phyloP scores from a whole-genome alignment of 1,284 basidiomycete genomes.

The Afroboletus lepidellus region DNA sequence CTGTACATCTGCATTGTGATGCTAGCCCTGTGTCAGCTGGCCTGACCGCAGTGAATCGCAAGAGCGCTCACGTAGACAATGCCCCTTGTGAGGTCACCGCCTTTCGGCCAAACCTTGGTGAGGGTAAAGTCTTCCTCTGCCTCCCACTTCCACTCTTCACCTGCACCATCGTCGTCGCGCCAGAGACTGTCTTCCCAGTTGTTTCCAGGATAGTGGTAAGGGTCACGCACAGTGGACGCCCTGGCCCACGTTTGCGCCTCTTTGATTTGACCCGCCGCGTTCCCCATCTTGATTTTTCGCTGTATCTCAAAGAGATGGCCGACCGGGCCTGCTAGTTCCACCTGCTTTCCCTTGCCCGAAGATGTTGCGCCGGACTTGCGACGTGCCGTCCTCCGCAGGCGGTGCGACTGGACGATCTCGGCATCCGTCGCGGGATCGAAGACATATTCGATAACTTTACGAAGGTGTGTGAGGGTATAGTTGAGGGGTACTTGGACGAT shows the following conservation, averaged over 20 bases:
- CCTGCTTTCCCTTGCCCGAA: slow-evolving; percentile 25
- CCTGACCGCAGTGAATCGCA: not conserved
- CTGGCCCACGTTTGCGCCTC: slow-evolving; percentile 47
- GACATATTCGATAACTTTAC: slow-evolving; percentile 59
- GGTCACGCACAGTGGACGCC: slow-evolving; percentile 57
- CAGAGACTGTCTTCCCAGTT: slow-evolving; percentile 28
- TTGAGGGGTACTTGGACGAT: slow-evolving; percentile 67
- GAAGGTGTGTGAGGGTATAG: slow-evolving; percentile 67
- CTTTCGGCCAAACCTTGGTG: slow-evolving; percentile 53
- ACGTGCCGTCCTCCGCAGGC: slow-evolving; percentile 16
- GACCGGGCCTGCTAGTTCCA: not conserved
- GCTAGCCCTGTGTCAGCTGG: slow-evolving; percentile 36
- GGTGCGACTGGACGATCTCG: slow-evolving; percentile 21
- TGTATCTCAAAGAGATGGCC: slow-evolving; percentile 63
- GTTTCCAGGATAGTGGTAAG: slow-evolving; percentile 44
- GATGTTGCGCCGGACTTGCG: not conserved
- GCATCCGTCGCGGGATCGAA: slow-evolving; percentile 42
- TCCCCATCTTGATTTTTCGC: slow-evolving; percentile 43
- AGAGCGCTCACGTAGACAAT: slow-evolving; percentile 57
- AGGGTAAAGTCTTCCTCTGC: slow-evolving; percentile 63
- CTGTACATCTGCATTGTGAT: slow-evolving; percentile 49
- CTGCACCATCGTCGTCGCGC: slow-evolving; percentile 21
- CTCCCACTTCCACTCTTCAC: slow-evolving; percentile 53
- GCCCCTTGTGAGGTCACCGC: slow-evolving; percentile 45
- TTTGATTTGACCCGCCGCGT: slow-evolving; percentile 55